phyloP scores from a whole-genome alignment of 2,329 filamentous ascomycete genomes.

The Blastomyces emzantsi region DNA sequence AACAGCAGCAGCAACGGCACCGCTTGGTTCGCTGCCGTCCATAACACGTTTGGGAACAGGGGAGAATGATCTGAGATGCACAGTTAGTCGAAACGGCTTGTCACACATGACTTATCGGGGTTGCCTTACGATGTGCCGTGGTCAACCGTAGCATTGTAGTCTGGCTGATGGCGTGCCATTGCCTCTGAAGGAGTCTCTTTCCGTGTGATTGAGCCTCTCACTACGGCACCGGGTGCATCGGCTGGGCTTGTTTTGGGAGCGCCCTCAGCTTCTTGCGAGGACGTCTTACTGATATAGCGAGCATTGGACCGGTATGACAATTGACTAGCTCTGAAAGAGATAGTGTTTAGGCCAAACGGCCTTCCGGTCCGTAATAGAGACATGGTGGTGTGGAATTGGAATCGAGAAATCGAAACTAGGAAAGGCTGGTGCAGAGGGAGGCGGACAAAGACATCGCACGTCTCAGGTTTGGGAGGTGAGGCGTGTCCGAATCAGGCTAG shows the following conservation, averaged over 20 bases:
- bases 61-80: slow-evolving; percentile 71
- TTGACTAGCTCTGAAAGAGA: slow-evolving; percentile 27
- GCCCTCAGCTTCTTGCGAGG: slow-evolving; percentile 27
- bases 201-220: slow-evolving; percentile 40
- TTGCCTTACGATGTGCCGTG: slow-evolving; percentile 75
- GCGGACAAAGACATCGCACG: not conserved
- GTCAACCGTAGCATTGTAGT: slow-evolving; percentile 73
- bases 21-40: slow-evolving; percentile 76
- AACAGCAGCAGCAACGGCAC: slow-evolving; percentile 68
- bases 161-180: slow-evolving; percentile 59
- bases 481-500: slow-evolving; percentile 29
- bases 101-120: slow-evolving; percentile 10
- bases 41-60: slow-evolving; percentile 83
- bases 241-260: slow-evolving; percentile 37
- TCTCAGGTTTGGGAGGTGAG: not conserved
- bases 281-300: slow-evolving; percentile 36
- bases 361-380: slow-evolving; percentile 53
- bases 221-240: slow-evolving; percentile 36
- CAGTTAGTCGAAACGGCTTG: slow-evolving; percentile 23
- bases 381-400: slow-evolving; percentile 42
- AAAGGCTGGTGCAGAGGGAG: not conserved
- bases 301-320: slow-evolving; percentile 27
- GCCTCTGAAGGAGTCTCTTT: slow-evolving; percentile 43
- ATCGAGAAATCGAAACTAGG: slow-evolving; percentile 5
- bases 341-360: slow-evolving; percentile 20